Evolutionary conservation across 768 basidiomycete genomes (phyloP).

Genomic region (Kwoniella mangroviensis): DNA sequence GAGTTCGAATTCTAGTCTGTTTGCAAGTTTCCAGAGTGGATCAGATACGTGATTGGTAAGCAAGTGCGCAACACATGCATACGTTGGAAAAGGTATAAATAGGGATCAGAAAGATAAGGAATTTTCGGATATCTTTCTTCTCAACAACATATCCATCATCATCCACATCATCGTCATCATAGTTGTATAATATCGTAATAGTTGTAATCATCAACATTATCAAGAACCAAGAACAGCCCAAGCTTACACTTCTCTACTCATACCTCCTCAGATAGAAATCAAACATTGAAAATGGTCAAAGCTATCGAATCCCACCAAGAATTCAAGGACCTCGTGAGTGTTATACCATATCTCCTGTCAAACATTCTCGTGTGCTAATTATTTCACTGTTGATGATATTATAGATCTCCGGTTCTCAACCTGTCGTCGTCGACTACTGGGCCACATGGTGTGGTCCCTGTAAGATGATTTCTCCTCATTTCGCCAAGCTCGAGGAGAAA

Average conservation of each 20-base stretch:
- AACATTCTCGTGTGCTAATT: not conserved
- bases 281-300: constrained; percentile 51
- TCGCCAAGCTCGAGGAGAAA: constrained; percentile 53
- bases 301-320: constrained; percentile 53
- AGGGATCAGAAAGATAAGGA: not conserved
- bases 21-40: too few relatives aligned
- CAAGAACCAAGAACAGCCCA: constrained; percentile 1
- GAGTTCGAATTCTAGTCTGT: constrained; percentile 1
- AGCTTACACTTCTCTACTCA: not conserved
- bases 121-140: not conserved
- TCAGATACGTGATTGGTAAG: constrained; percentile 1
- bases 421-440: constrained; percentile 56
- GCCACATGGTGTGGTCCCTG: constrained; percentile 57
- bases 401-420: constrained; percentile 45
- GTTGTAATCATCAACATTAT: not conserved
- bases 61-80: not conserved
- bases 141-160: too few relatives aligned
- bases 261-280: not conserved
- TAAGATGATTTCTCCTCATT: constrained; percentile 59
- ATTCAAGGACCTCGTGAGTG: constrained; percentile 51
- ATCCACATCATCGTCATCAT: not conserved
- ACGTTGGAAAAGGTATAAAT: constrained; percentile 9
- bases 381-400: not conserved
- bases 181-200: not conserved
- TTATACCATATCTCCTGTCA: not conserved